Conservation (phyloP, 2,329 filamentous ascomycete genomes). For the Blastomyces silverae region DNA sequence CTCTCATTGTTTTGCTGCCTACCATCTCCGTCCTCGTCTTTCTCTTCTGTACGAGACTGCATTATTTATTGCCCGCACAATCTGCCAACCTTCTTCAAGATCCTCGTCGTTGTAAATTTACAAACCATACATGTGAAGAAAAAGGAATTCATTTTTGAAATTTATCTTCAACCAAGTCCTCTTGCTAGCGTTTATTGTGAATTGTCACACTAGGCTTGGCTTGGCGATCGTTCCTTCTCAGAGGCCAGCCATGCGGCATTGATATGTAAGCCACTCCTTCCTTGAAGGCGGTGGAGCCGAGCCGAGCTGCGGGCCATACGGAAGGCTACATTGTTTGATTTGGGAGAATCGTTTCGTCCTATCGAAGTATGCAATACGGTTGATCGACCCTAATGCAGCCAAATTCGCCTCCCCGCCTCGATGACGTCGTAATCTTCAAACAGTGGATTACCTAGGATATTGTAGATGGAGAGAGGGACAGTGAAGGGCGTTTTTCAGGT, state of each 20-base stretch:
- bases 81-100: conserved; percentile 31
- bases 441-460: conserved; percentile 17
- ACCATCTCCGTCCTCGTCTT: conserved; percentile 9
- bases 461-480: conserved; percentile 15
- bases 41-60: conserved; percentile 14
- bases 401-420: not conserved
- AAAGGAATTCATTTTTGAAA: conserved; percentile 32
- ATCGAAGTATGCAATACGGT: conserved; percentile 17
- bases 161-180: conserved; percentile 35
- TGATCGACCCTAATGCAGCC: conserved; percentile 5
- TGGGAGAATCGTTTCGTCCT: too few species aligned
- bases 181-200: conserved; percentile 23
- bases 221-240: conserved; percentile 11
- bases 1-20: not conserved
- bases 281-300: conserved; percentile 12
- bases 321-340: too few species aligned
- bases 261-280: conserved; percentile 2
- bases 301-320: conserved; percentile 15
- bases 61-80: conserved; percentile 28
- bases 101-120: conserved; percentile 36
- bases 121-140: conserved; percentile 29
- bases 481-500: conserved; percentile 19
- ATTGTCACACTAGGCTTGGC: not conserved
- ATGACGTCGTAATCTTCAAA: conserved; percentile 10
- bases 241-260: conserved; percentile 15